Conservation (phyloP, 73 alveolate species). For the Symbiodinium natans region DNA sequence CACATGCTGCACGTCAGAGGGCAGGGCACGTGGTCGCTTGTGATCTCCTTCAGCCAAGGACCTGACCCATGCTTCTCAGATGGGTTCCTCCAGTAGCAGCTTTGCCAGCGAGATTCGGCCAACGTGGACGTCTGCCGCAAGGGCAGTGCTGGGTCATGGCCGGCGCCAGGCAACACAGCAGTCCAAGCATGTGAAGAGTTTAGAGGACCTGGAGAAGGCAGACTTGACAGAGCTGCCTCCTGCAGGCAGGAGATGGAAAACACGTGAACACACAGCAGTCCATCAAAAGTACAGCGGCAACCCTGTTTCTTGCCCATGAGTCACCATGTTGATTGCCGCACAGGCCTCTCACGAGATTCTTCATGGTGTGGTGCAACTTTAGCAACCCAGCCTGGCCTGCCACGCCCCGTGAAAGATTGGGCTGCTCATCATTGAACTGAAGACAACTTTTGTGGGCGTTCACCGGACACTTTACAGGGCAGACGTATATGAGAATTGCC, state of each 20-base stretch:
- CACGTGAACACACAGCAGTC: not conserved
- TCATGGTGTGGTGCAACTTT: conserved; percentile 69
- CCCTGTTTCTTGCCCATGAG: not conserved
- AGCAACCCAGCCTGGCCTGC: conserved; percentile 26
- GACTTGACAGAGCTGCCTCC: not conserved
- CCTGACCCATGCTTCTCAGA: not conserved
- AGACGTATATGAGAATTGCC: no score
- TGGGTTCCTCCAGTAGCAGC: not conserved
- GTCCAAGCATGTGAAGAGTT: not conserved
- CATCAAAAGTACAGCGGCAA: no score
- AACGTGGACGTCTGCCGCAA: conserved; percentile 60
- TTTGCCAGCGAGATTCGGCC: conserved; percentile 17
- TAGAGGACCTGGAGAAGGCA: not conserved
- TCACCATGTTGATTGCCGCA: not conserved
- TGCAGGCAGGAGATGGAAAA: conserved; percentile 30
- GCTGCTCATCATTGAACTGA: not conserved
- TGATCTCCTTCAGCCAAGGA: not conserved
- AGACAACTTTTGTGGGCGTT: no score
- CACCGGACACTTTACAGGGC: no score
- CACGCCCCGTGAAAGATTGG: conserved; percentile 60
- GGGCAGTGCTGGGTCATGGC: conserved; percentile 72
- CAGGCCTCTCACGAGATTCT: conserved; percentile 52
- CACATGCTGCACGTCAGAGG: no score
- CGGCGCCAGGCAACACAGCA: conserved; percentile 76
- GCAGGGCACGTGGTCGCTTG: no score